phyloP scores from a whole-genome alignment of 1,139 yeast genomes.

The Hyphopichia buzzinii region DNA sequence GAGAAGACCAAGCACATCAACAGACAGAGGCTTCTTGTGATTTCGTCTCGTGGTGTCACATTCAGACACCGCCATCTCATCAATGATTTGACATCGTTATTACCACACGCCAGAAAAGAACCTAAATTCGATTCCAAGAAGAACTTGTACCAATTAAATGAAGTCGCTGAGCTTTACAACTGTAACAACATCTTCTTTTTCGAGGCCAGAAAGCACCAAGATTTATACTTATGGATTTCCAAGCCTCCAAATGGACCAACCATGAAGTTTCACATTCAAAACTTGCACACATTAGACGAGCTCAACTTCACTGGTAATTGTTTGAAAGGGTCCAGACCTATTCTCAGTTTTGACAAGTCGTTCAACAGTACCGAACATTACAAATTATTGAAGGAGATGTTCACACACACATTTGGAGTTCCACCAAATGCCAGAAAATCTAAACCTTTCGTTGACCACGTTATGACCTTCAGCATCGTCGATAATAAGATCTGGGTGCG shows the following conservation, averaged over 20 bases:
- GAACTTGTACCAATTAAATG: slow-evolving; percentile 83
- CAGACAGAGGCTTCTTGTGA: slow-evolving; percentile 78
- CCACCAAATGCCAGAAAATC: slow-evolving; percentile 94
- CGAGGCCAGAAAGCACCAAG: slow-evolving; percentile 96
- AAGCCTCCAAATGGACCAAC: slow-evolving; percentile 99
- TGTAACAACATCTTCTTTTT: slow-evolving; percentile 94
- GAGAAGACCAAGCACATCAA: slow-evolving; percentile 59
- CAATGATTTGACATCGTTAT: slow-evolving; percentile 69
- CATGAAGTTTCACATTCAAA: slow-evolving; percentile 87
- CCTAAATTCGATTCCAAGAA: slow-evolving; percentile 94
- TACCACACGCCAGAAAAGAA: slow-evolving; percentile 96
- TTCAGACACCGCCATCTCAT: slow-evolving; percentile 94
- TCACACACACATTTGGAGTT: slow-evolving; percentile 87
- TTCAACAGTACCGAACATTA: slow-evolving; percentile 63
- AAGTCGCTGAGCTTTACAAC: slow-evolving; percentile 94
- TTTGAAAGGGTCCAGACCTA: slow-evolving; percentile 93
- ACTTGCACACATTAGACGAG: slow-evolving; percentile 94
- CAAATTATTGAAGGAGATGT: slow-evolving; percentile 77
- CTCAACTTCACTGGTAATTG: slow-evolving; percentile 96
- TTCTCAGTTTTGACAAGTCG: slow-evolving; percentile 79
- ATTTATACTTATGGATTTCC: slow-evolving; percentile 89
- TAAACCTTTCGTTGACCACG: slow-evolving; percentile 94
- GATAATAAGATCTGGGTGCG: slow-evolving; percentile 96
- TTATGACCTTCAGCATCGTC: slow-evolving; percentile 86
- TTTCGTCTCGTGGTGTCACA: slow-evolving; percentile 93